Evolutionary conservation across 306 rosid genomes (phyloP).

Genomic region (Dalbergia cochinchinensis): DNA sequence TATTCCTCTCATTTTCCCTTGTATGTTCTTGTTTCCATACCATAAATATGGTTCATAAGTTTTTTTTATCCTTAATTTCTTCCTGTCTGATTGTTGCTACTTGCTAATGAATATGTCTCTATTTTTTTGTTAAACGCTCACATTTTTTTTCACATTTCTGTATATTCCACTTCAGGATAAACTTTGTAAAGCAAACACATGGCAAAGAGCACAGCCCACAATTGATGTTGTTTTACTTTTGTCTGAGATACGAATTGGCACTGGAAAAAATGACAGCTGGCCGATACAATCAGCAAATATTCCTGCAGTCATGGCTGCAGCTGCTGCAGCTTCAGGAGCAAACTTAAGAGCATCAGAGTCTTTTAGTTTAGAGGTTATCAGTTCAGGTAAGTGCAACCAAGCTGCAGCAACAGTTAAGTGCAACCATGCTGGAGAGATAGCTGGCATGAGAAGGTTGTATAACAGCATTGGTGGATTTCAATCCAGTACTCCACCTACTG

Average conservation of each 20-base stretch:
- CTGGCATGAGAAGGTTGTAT: constrained; percentile 98
- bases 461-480: constrained; percentile 98
- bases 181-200: constrained; percentile 89
- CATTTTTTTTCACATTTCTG: constrained; percentile 37
- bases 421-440: constrained; percentile 98
- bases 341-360: constrained; percentile 88
- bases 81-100: constrained; percentile 23
- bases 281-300: constrained; percentile 83
- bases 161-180: constrained; percentile 72
- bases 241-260: constrained; percentile 94
- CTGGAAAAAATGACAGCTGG: constrained; percentile 90
- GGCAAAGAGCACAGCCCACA: constrained; percentile 95
- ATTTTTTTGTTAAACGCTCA: constrained; percentile 22
- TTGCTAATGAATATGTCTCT: constrained; percentile 38
- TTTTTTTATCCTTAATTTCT: constrained; percentile 30
- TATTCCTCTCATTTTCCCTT: constrained; percentile 5
- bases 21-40: not conserved
- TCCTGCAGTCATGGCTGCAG: constrained; percentile 97
- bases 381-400: constrained; percentile 93
- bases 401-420: constrained; percentile 94
- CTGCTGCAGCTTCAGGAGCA: constrained; percentile 97
- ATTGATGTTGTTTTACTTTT: constrained; percentile 91
- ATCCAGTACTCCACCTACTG: constrained; percentile 62
- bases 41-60: not conserved
- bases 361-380: constrained; percentile 92